phyloP scores from a whole-genome alignment of 2,329 filamentous ascomycete species.

The Ophiocordyceps camponoti-rufipedis region DNA sequence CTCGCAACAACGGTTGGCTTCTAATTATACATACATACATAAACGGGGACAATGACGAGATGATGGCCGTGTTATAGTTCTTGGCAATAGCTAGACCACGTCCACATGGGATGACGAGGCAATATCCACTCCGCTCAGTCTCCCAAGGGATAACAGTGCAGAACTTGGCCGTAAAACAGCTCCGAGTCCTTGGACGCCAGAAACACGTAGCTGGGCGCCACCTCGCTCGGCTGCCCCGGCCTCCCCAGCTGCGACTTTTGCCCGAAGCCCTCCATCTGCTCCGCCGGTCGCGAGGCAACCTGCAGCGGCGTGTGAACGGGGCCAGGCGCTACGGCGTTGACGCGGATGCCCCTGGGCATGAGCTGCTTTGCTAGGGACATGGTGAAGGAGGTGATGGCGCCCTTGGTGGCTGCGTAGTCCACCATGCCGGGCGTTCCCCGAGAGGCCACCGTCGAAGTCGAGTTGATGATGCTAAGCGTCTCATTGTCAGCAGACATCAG shows the following conservation, averaged over 20 bases:
- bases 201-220: constrained; percentile 10
- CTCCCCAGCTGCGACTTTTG: constrained; percentile 17
- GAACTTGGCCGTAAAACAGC: constrained; percentile 19
- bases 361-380: constrained; percentile 31
- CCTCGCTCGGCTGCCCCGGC: constrained; percentile 20
- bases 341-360: constrained; percentile 35
- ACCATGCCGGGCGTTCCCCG: constrained; percentile 29
- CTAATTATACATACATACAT: no score
- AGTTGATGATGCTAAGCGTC: constrained; percentile 32
- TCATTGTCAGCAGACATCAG: not conserved
- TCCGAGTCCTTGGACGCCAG: constrained; percentile 20
- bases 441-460: constrained; percentile 33
- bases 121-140: constrained; percentile 9
- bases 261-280: constrained; percentile 26
- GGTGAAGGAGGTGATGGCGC: constrained; percentile 38
- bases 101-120: no score
- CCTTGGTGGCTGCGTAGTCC: constrained; percentile 40
- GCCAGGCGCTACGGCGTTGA: constrained; percentile 26
- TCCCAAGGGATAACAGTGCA: constrained; percentile 21
- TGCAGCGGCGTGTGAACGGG: constrained; percentile 26
- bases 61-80: no score
- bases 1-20: no score
- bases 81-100: no score
- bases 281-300: constrained; percentile 20
- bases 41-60: no score